Evolutionary conservation across 768 basidiomycete genomes (phyloP), one percentile per base, ranked within the genome.

Genomic region (Kwoniella heveanensis): DNA sequence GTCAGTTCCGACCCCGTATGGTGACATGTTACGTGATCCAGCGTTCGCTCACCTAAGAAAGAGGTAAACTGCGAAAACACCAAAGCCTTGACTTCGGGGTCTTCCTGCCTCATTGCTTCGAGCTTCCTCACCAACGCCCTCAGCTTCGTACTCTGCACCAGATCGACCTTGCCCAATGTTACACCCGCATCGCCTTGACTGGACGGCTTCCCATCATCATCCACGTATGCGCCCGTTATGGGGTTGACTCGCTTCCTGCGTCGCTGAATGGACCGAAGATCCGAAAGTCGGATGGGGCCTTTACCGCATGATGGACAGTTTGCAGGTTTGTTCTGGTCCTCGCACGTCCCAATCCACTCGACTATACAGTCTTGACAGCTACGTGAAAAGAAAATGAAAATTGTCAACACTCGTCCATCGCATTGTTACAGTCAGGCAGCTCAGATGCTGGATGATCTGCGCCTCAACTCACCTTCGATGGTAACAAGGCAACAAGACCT

Each of bases 301-400:
- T 74, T 66, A 36, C 64, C 61, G 66, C 94, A 98, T 0, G 86
- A 88, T 2, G 93, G 93, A 74, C 94, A 96, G 21, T 84, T 83
- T 0, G 87, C 85, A 51, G 87, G 83, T 72, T 91, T 87, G 2
- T 83, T 86, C 64, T 85, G 86, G 70, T 89, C 88, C 56, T 88
- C 85, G 67, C 88, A 87, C 10, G 84, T 83, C 21, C 85, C 84
- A 26, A 96, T 83, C 70, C 87, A 88, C 10, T 87, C 85, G 19
- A 90, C 78, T 24, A 94, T 90, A 72, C 94, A 98, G 67, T 92
- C 91, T 78, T 91, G 95, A 79, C 94, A 98, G 63, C 91, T 72
- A 37, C n/a, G 26, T 21, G 13, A 26, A 17, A 29, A 27, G 26
- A 48, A 49, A n/a, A 78, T 90, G 13, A 13, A 32, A 93, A 12